Evolutionary conservation across 768 basidiomycete genomes (phyloP).

Genomic region (Trametes gibbosa): DNA sequence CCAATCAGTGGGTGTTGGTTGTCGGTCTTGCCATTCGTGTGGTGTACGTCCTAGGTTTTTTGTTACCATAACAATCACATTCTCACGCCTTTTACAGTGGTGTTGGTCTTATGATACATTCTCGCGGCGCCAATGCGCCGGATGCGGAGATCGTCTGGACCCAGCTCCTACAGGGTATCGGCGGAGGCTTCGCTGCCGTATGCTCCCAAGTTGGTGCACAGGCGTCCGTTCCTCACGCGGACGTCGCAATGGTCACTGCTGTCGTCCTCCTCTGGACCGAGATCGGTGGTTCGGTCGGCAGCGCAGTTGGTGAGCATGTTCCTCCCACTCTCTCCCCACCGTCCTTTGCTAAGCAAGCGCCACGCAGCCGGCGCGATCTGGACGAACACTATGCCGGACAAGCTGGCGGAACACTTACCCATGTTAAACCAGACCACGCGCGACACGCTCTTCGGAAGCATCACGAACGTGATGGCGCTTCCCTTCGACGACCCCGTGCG

Average conservation of each 20-base stretch:
- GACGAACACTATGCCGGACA: slow-evolving; percentile 62
- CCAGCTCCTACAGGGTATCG: slow-evolving; percentile 49
- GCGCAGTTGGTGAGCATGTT: slow-evolving; percentile 37
- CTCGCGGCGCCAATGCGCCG: slow-evolving; percentile 22
- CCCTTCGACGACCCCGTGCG: slow-evolving; percentile 58
- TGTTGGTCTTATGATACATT: slow-evolving; percentile 30
- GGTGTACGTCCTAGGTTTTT: slow-evolving; percentile 15
- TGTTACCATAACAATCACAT: background rate
- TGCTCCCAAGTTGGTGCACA: slow-evolving; percentile 45
- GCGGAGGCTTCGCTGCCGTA: slow-evolving; percentile 49
- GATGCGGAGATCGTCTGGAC: slow-evolving; percentile 40
- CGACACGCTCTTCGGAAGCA: slow-evolving; percentile 51
- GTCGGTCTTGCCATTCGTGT: slow-evolving; percentile 32
- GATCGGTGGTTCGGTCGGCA: slow-evolving; percentile 44
- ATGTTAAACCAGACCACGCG: slow-evolving; percentile 41
- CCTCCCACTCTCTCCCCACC: slow-evolving; percentile 21
- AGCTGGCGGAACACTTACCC: slow-evolving; percentile 55
- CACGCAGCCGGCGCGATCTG: slow-evolving; percentile 55
- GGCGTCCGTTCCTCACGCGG: slow-evolving; percentile 44
- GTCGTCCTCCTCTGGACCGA: slow-evolving; percentile 48
- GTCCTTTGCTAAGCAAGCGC: slow-evolving; percentile 20
- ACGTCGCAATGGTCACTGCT: slow-evolving; percentile 41
- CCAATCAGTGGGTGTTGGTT: slow-evolving; percentile 37
- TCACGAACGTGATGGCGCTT: slow-evolving; percentile 47
- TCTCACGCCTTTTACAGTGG: slow-evolving; percentile 14